A percentile compares a stretch with the other conserved stretches of the same genome.
phyloP scores from a whole-genome alignment of 2,329 filamentous ascomycete species.

The Trichoderma brevicompactum region DNA sequence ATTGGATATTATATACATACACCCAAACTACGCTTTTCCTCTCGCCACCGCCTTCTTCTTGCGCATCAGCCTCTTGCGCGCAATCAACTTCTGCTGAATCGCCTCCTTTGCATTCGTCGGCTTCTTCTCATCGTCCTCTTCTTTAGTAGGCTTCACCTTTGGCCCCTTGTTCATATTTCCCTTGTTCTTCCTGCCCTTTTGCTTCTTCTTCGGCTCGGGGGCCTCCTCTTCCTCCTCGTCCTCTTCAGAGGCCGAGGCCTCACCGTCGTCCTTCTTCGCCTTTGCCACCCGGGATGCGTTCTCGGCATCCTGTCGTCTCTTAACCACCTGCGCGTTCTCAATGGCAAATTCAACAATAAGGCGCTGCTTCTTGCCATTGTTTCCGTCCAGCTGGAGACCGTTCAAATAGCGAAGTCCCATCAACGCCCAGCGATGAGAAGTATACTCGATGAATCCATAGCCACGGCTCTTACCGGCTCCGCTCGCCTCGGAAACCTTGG shows the following conservation, averaged over 20 bases:
- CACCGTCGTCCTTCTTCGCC: slow-evolving; percentile 31
- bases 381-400: slow-evolving; percentile 65
- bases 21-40: slow-evolving; percentile 36
- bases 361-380: slow-evolving; percentile 79
- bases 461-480: slow-evolving; percentile 85
- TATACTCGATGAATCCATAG: slow-evolving; percentile 98
- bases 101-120: slow-evolving; percentile 45
- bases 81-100: slow-evolving; percentile 76
- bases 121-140: slow-evolving; percentile 39
- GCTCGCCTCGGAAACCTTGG: slow-evolving; percentile 76
- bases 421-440: slow-evolving; percentile 87
- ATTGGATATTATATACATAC: background rate
- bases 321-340: slow-evolving; percentile 96
- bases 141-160: slow-evolving; percentile 36
- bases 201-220: slow-evolving; percentile 36
- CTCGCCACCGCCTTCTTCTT: slow-evolving; percentile 63
- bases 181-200: slow-evolving; percentile 20
- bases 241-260: background rate
- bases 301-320: slow-evolving; percentile 60
- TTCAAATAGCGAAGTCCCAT: slow-evolving; percentile 97
- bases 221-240: slow-evolving; percentile 35
- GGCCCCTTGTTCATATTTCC: slow-evolving; percentile 27
- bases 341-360: slow-evolving; percentile 97
- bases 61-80: slow-evolving; percentile 79
- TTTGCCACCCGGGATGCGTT: slow-evolving; percentile 41